Base-by-base conservation (phyloP, 345 rosid species). In the Bretschneidera sinensis region DNA sequence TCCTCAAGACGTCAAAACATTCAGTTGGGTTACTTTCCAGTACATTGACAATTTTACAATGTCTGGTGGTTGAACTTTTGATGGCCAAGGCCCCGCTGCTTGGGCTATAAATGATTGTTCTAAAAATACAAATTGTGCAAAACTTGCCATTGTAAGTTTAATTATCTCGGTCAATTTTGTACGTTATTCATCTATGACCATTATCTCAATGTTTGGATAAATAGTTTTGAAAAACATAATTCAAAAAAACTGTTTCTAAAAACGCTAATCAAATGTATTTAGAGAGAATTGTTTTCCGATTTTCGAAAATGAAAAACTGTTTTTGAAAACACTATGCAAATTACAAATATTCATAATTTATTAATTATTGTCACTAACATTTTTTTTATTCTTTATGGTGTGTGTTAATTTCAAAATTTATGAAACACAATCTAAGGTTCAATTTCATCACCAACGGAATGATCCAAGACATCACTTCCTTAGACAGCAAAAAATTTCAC, bases 21-120 rank as follows among this genome's bases (percentile, higher is more conserved):
- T 75, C 50, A 71, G 70, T 51, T 89, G 94, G 94, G 53, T 89
- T 48, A 14, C 60, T 16, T 71, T 89, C 64, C 20, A 54, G 15
- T 49, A 67, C 48, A 39, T 89, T 2, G 60, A 78, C 14, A 56
- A 54, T 1, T 60, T 89, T 48, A 76, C 71, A 0, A 10, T 86
- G 25, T 60, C 67, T 9, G 94, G 89, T 1, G 76, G 77, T 10
- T 89, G 96, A 23, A 67, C 74, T 18, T 79, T 89, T 49, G 86
- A 89, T 23, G 96, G 94, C 19, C 77, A 79, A 61, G 89, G 96
- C 0, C 54, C 69, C 5, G n/a, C 53, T 20, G 80, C 76, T 22
- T 81, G 84, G 79, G 62, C 63, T 25, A 48, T 59, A 49, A 80
- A 69, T 21, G 28, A 68, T 14, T 84, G 85, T 49, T 11, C 33